phyloP scores from a whole-genome alignment of 768 basidiomycete species.

The Boletus insuetus region DNA sequence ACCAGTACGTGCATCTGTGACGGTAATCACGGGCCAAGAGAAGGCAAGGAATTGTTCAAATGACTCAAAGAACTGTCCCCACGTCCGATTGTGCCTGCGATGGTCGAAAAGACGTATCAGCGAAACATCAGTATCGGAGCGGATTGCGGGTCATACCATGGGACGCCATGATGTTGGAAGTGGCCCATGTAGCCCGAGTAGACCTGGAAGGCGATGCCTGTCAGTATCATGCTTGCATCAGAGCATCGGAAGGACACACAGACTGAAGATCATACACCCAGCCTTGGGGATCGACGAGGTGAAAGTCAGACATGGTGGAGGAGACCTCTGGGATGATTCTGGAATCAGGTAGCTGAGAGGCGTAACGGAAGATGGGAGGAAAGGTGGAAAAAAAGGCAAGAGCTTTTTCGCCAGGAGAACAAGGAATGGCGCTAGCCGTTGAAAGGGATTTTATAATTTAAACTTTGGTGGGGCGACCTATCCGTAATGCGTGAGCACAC shows the following conservation, averaged over 20 bases:
- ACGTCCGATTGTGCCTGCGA: constrained; percentile 72
- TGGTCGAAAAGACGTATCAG: neutral
- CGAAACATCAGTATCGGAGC: neutral
- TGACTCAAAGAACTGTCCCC: constrained; percentile 75
- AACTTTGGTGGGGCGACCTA: constrained; percentile 6
- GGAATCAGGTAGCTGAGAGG: neutral
- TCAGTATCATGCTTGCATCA: constrained; percentile 1
- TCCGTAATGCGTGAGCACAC: constrained; percentile 14
- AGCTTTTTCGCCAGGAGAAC: neutral
- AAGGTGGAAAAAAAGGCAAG: neutral
- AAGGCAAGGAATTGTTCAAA: constrained; percentile 80
- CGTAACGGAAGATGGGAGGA: neutral
- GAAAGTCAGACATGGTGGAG: constrained; percentile 59
- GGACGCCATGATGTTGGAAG: constrained; percentile 67
- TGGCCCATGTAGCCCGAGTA: constrained; percentile 80
- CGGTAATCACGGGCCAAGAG: constrained; percentile 79
- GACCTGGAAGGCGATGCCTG: constrained; percentile 31
- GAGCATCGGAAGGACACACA: constrained; percentile 39
- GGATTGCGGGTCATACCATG: constrained; percentile 46
- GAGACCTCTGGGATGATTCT: neutral
- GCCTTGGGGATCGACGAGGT: constrained; percentile 68
- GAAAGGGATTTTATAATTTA: constrained; percentile 18
- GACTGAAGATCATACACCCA: constrained; percentile 83
- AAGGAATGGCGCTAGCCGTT: neutral
- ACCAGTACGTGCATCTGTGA: constrained; percentile 71